Evolutionary conservation across 139 green algal genomes (phyloP), one percentile per base, ranked within the genome.

Genomic region (Haematococcus sp.): DNA sequence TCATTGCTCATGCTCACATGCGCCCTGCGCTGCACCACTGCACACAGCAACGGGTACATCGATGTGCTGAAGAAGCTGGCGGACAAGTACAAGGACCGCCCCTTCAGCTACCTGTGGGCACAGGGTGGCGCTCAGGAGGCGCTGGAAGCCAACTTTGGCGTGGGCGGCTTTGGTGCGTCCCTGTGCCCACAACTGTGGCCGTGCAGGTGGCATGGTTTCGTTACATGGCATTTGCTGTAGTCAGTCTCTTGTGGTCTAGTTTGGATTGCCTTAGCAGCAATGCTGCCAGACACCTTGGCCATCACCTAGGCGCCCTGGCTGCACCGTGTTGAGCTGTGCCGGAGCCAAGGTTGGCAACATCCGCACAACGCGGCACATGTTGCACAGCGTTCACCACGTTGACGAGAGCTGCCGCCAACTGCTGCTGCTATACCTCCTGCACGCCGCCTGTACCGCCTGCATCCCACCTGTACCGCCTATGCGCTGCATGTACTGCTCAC

Each of bases 61-160:
- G 63, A 82, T 31, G 87, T 81, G 16, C 77, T 97, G 28, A 87
- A 87, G 49, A 76, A 75, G 23, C 67, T 93, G 4, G 86, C 88
- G 0, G 79, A 86, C 9, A 77, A 87, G 43, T 95, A 90, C 83
- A 94, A 94, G 81, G 84, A 73, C 67, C 76, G 89, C 25, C 82
- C 83, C 43, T 95, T 88, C 82, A 81, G 70, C 28, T 97, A 89
- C 80, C 71, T 98, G 46, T 98, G 93, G 93, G 83, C 76, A 0
- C 84, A 89, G 71, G 93, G 85, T 23, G 89, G 83, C 17, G 25
- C 68, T 31, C 93, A 98, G 76, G 34, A 75, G 0, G 76, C 13
- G 13, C 81, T 98, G 54, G 93, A 98, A 83, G 73, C 59, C 17
- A 89, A 86, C 60, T 75, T 97, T 49, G 91, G 78, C 17, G 92